Conservation (phyloP, 179 eudicot species). For the Pouteria campechiana region DNA sequence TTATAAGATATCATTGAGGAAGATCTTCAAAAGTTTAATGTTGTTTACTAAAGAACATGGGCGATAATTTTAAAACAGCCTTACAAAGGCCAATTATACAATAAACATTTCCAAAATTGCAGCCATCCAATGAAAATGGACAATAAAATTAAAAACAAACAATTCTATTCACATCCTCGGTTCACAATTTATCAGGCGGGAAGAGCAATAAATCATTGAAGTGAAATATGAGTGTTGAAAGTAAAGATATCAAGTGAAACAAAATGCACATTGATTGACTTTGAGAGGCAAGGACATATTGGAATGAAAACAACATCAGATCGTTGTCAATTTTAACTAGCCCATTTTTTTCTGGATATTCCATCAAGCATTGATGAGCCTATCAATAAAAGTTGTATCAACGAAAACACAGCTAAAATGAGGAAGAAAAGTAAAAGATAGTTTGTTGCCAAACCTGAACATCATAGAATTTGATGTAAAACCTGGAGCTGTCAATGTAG, state of each 20-base stretch:
- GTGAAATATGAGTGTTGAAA: neutral
- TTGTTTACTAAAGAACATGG: too few relatives aligned
- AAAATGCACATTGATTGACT: neutral
- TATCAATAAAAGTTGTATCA: neutral
- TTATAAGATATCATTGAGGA: too few relatives aligned
- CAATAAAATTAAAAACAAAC: neutral
- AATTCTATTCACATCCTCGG: too few relatives aligned
- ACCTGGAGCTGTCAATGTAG: slow-evolving; percentile 51
- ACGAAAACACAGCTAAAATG: neutral
- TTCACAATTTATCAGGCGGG: too few relatives aligned
- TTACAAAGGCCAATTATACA: too few relatives aligned
- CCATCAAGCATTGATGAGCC: neutral
- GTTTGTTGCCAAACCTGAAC: slow-evolving; percentile 42
- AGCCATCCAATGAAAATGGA: neutral
- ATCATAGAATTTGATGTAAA: slow-evolving; percentile 88
- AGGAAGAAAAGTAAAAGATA: neutral
- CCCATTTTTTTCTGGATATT: neutral
- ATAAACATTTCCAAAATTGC: too few relatives aligned
- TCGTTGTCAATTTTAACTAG: neutral
- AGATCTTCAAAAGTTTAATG: too few relatives aligned
- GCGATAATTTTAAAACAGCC: too few relatives aligned
- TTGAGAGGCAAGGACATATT: neutral
- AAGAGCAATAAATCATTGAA: neutral
- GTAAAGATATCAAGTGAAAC: neutral
- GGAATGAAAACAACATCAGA: neutral